A percentile compares a stretch with the other conserved stretches of the same genome.
Evolutionary conservation across 805 yeast species (phyloP).

Genomic region (Blastobotrys chiropterorum): DNA sequence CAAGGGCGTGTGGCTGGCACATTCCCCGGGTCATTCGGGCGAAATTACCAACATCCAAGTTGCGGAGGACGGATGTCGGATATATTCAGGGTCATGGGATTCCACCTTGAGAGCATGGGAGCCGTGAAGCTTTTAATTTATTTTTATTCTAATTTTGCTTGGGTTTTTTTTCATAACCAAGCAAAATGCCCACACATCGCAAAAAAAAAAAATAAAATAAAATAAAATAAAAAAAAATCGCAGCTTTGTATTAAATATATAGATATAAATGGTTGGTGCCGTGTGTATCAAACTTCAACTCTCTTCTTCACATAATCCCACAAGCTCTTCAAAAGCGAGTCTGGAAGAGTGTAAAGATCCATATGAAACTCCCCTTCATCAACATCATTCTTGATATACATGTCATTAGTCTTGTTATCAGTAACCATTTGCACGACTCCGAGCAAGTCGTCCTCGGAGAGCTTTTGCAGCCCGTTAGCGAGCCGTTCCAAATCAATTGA

Average conservation of each 20-base stretch:
- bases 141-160: too few species aligned
- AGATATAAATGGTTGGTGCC: neutral
- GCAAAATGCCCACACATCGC: too few species aligned
- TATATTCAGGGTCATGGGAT: slow-evolving; percentile 81
- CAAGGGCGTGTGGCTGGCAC: slow-evolving; percentile 57
- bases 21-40: slow-evolving; percentile 57
- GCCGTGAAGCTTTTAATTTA: slow-evolving; percentile 7
- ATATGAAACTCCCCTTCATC: slow-evolving; percentile 96
- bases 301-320: slow-evolving; percentile 91
- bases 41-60: slow-evolving; percentile 57
- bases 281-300: slow-evolving; percentile 17
- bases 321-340: slow-evolving; percentile 78
- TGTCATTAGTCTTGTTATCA: slow-evolving; percentile 88
- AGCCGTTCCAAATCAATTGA: slow-evolving; percentile 81
- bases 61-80: slow-evolving; percentile 68
- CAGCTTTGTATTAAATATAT: neutral
- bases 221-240: too few species aligned
- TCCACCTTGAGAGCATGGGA: slow-evolving; percentile 40
- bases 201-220: too few species aligned
- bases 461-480: slow-evolving; percentile 82
- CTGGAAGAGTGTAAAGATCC: slow-evolving; percentile 92
- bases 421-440: slow-evolving; percentile 97
- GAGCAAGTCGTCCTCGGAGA: slow-evolving; percentile 85
- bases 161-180: too few species aligned
- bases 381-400: slow-evolving; percentile 91